phyloP scores from a whole-genome alignment of 2,329 filamentous ascomycete species.

The Aspergillus sp. region DNA sequence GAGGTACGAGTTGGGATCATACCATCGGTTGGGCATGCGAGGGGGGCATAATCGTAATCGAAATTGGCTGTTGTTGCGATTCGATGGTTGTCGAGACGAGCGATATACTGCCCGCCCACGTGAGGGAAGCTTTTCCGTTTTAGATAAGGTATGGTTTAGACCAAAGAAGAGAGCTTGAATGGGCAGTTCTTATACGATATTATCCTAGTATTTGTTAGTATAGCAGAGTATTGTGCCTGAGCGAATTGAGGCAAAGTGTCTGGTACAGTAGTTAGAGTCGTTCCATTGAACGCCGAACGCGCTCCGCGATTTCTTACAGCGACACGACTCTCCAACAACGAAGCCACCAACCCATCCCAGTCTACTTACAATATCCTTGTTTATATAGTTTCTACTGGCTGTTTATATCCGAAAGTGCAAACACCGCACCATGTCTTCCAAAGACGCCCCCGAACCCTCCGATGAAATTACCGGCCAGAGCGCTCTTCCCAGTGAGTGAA shows the following conservation, averaged over 20 bases:
- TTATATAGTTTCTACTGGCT: neutral
- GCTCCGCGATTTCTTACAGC: too few relatives aligned
- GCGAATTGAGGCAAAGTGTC: too few relatives aligned
- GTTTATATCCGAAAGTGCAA: neutral
- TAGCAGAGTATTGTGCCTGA: too few relatives aligned
- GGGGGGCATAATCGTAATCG: constrained; percentile 26
- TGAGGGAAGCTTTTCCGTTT: constrained; percentile 4
- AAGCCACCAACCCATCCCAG: too few relatives aligned
- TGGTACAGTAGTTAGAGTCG: too few relatives aligned
- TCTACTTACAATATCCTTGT: neutral
- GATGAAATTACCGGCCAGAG: constrained; percentile 80
- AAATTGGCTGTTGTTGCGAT: constrained; percentile 4
- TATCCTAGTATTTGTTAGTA: neutral
- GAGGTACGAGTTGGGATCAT: constrained; percentile 36
- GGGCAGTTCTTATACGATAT: neutral
- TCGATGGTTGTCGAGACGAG: neutral
- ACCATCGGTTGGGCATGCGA: constrained; percentile 25
- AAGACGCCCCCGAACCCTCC: constrained; percentile 72
- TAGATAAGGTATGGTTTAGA: neutral
- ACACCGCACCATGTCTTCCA: constrained; percentile 67
- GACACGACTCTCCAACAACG: too few relatives aligned
- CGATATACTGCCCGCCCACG: constrained; percentile 12
- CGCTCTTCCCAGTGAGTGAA: constrained; percentile 68
- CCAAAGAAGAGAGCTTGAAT: neutral
- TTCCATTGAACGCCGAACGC: too few relatives aligned